These are phyloP conservation scores for Rhytidhysteron rufulum DNA, from an alignment of 2,329 filamentous ascomycete genomes.

Conservation along the genomic window DNA sequence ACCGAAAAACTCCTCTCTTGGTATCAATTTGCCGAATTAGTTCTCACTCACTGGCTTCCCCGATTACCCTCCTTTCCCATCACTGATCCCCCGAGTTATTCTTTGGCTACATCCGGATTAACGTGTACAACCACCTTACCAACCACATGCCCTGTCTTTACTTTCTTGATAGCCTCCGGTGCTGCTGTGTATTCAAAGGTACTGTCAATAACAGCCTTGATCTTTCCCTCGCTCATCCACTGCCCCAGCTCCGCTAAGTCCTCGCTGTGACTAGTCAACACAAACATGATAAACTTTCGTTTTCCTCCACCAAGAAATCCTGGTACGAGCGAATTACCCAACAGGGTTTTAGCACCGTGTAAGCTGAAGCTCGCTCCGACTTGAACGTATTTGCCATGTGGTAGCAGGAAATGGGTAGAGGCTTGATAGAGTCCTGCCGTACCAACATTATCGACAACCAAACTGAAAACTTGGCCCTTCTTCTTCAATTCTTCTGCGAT, in stretches of 20 bases:
- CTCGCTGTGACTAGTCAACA: constrained; percentile 37
- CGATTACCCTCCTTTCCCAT: too few species aligned
- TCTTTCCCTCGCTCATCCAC: constrained; percentile 57
- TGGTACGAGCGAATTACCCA: constrained; percentile 42
- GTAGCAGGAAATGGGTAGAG: constrained; percentile 49
- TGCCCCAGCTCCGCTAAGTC: constrained; percentile 49
- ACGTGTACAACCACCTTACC: constrained; percentile 56
- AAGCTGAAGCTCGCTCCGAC: constrained; percentile 16
- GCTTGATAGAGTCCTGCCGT: constrained; percentile 49
- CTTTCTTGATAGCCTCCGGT: constrained; percentile 54
- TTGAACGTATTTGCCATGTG: constrained; percentile 46
- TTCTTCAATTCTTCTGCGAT: constrained; percentile 45
- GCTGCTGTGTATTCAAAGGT: constrained; percentile 55
- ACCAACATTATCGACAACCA: constrained; percentile 58
- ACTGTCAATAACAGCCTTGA: constrained; percentile 55
- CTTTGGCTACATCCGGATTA: too few species aligned
- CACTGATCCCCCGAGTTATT: too few species aligned
- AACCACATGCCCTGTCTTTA: constrained; percentile 53
- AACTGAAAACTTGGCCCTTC: constrained; percentile 48
- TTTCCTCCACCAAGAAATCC: constrained; percentile 50
- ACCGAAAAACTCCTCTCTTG: too few species aligned
- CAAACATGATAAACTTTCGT: constrained; percentile 39
- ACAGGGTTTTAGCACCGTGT: constrained; percentile 22
- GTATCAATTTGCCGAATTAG: too few species aligned
- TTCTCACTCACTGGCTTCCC: too few species aligned